Conservation (phyloP, 306 rosid genomes). For the Coriaria nepalensis region DNA sequence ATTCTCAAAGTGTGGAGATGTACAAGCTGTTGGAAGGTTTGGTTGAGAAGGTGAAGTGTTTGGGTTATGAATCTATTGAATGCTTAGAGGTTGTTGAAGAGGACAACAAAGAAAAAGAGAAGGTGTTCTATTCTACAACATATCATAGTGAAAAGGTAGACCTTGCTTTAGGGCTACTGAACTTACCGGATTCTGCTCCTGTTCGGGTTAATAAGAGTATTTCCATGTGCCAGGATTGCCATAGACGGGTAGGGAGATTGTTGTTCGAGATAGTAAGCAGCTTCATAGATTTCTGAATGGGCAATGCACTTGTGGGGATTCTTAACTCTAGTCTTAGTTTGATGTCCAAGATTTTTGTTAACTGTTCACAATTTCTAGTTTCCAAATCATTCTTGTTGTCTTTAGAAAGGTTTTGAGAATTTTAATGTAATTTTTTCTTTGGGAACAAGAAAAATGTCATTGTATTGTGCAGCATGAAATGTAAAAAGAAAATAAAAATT, state of each 20-base stretch:
- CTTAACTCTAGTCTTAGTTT: slow-evolving; percentile 18
- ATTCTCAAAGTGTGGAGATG: slow-evolving; percentile 21
- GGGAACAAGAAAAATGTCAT: no score
- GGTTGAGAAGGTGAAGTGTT: slow-evolving; percentile 33
- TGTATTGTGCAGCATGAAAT: no score
- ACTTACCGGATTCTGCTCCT: slow-evolving; percentile 35
- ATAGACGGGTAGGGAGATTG: slow-evolving; percentile 57
- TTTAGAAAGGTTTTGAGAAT: no score
- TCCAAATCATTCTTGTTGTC: no score
- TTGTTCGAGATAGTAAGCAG: slow-evolving; percentile 59
- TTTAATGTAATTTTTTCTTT: no score
- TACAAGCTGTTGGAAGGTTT: slow-evolving; percentile 40
- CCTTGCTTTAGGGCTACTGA: slow-evolving; percentile 54
- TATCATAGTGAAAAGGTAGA: slow-evolving; percentile 83
- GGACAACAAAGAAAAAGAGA: slow-evolving; percentile 32
- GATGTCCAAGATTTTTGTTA: slow-evolving; percentile 8
- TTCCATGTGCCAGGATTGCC: slow-evolving; percentile 72
- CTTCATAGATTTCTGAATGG: slow-evolving; percentile 72
- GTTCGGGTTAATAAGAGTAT: slow-evolving; percentile 57
- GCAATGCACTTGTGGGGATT: slow-evolving; percentile 63
- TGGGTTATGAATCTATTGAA: slow-evolving; percentile 49
- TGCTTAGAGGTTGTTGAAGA: slow-evolving; percentile 36
- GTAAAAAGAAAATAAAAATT: no score
- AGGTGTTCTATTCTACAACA: slow-evolving; percentile 18
- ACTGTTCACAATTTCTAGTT: no score